phyloP scores from a whole-genome alignment of 495 filamentous ascomycete species.

The Ascodesmis nigricans region DNA sequence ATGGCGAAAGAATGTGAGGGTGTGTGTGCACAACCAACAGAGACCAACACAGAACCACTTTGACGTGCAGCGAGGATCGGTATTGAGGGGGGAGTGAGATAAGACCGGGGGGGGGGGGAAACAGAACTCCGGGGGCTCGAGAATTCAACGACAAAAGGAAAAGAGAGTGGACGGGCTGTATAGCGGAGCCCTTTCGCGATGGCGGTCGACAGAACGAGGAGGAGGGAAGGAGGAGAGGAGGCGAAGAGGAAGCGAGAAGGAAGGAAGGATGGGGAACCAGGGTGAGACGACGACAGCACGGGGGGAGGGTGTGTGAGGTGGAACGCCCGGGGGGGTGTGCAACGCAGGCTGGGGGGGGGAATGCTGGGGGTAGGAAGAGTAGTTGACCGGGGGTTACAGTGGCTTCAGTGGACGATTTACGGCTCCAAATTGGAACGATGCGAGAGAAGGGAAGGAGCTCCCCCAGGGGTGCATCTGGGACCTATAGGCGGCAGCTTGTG shows the following conservation, averaged over 20 bases:
- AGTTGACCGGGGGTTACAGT: not conserved
- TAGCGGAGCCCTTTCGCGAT: slow-evolving; percentile 16
- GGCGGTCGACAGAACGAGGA: slow-evolving; percentile 14
- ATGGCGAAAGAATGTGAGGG: slow-evolving; percentile 1
- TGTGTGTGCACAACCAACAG: not conserved
- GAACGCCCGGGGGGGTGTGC: slow-evolving; percentile 12
- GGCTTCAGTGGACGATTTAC: not conserved
- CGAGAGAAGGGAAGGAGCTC: too few relatives aligned
- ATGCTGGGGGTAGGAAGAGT: slow-evolving; percentile 3
- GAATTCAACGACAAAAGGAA: slow-evolving; percentile 15
- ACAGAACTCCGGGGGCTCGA: slow-evolving; percentile 8
- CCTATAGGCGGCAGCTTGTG: too few relatives aligned
- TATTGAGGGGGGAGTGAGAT: slow-evolving; percentile 3
- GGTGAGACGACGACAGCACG: slow-evolving; percentile 8
- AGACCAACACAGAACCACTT: too few relatives aligned
- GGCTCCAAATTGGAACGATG: not conserved
- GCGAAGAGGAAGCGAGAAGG: slow-evolving; percentile 3
- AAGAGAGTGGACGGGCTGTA: slow-evolving; percentile 22
- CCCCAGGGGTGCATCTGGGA: too few relatives aligned
- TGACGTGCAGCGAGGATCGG: slow-evolving; percentile 11
- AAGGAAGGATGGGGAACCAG: slow-evolving; percentile 7
- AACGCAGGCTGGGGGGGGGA: slow-evolving; percentile 9
- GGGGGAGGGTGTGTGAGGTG: slow-evolving; percentile 7
- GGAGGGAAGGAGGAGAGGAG: slow-evolving; percentile 7
- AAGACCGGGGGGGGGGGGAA: slow-evolving; percentile 7